phyloP scores from a whole-genome alignment of 768 basidiomycete species.

The Naganishia randhawae region DNA sequence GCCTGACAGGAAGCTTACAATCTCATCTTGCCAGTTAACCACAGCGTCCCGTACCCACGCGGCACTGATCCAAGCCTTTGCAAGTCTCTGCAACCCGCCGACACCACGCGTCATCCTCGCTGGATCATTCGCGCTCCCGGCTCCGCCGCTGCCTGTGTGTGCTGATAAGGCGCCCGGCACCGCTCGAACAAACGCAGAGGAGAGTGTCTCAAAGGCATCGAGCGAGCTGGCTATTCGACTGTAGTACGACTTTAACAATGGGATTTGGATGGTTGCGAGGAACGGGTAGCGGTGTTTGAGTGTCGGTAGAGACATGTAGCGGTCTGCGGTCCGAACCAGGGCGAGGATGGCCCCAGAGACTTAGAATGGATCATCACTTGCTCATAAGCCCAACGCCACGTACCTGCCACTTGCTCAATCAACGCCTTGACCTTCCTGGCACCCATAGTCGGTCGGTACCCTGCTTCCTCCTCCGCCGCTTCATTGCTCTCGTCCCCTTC shows the following conservation, averaged over 20 bases:
- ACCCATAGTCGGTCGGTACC: conserved; percentile 71
- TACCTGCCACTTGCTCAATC: conserved; percentile 87
- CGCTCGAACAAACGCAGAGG: conserved; percentile 78
- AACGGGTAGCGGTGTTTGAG: conserved; percentile 75
- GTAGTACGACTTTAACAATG: conserved; percentile 72
- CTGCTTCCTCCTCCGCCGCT: conserved; percentile 41
- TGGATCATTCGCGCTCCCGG: conserved; percentile 57
- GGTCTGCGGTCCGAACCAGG: too few species aligned
- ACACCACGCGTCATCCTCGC: conserved; percentile 72
- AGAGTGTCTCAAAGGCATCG: conserved; percentile 89
- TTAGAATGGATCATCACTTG: too few species aligned
- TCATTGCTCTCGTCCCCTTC: conserved; percentile 54
- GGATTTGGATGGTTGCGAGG: conserved; percentile 77
- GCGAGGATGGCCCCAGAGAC: too few species aligned
- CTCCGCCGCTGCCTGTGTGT: conserved; percentile 57
- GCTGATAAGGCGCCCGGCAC: conserved; percentile 82
- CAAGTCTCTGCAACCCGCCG: conserved; percentile 74
- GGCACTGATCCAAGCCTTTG: conserved; percentile 80
- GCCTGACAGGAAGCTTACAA: too few species aligned
- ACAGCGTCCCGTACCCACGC: conserved; percentile 67
- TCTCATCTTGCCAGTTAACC: conserved; percentile 81
- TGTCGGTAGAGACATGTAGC: conserved; percentile 80
- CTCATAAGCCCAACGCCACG: background rate
- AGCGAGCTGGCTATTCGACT: conserved; percentile 74
- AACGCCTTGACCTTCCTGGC: conserved; percentile 77